Evolutionary conservation across 805 yeast species (phyloP).

Genomic region (Yamadazyma sp.): DNA sequence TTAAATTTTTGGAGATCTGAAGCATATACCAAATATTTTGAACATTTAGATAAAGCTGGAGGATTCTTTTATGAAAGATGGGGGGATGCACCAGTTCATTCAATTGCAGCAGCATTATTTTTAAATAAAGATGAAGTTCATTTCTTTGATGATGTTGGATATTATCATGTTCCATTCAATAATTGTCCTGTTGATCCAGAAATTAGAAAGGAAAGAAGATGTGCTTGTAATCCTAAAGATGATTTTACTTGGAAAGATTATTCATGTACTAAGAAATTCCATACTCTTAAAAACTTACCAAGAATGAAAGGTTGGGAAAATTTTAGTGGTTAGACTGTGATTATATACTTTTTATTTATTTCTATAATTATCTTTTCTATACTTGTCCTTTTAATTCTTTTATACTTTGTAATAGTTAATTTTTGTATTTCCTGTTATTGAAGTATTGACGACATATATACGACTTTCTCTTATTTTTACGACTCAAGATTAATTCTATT

Average conservation of each 20-base stretch:
- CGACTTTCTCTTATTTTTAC: no score
- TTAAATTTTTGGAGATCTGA: constrained; percentile 72
- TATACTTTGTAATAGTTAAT: no score
- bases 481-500: no score
- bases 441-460: no score
- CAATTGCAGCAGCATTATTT: constrained; percentile 81
- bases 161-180: constrained; percentile 77
- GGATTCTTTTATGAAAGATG: constrained; percentile 93
- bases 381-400: not conserved
- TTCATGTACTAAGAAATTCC: constrained; percentile 68
- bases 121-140: constrained; percentile 68
- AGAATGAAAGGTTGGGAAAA: constrained; percentile 74
- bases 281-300: constrained; percentile 48
- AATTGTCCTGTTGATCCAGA: constrained; percentile 72
- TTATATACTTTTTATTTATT: no score
- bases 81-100: constrained; percentile 95
- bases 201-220: constrained; percentile 56
- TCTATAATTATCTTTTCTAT: not conserved
- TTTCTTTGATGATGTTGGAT: constrained; percentile 80
- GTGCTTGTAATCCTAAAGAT: constrained; percentile 69
- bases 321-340: constrained; percentile 44
- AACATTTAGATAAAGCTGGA: constrained; percentile 72
- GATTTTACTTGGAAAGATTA: constrained; percentile 78
- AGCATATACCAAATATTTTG: constrained; percentile 69
- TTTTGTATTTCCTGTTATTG: no score